Base-by-base conservation (phyloP, 495 filamentous ascomycete genomes). In the Bacidia rubella region DNA sequence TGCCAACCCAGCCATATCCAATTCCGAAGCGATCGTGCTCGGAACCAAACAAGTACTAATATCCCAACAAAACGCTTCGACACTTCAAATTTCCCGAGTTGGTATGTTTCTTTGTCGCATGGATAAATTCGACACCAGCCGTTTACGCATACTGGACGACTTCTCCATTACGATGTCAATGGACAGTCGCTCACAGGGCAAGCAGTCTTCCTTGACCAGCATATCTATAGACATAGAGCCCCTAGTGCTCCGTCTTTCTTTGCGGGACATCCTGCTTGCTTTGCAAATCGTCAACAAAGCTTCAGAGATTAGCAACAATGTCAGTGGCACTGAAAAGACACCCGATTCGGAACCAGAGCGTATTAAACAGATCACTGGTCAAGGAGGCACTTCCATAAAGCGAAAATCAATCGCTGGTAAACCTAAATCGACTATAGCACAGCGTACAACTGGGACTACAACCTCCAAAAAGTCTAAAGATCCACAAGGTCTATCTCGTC, bases 91-190 rank as follows among this genome's bases (percentile, higher is more conserved):
- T 9, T 85, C 85, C 32, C 80, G 95, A 60, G 81, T 96, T 43
- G 93, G 92, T 52, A 97, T 98, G 90, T 98, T 96, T 66, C 71
- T 98, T 32, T 98, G 92, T 63, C 86, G 92, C 24, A 97, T 98
- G 93, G 92, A 98, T 62, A 84, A 85, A 55, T 94, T 95, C 56
- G 90, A 95, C 51, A 86, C 81, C 17, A 84, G 79, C 48, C 76
- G 86, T 32, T 77, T 96, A 39, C 81, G 93, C 21, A 94, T 98
- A 57, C 74, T 98, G 21, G 92, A 98, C 62, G 87, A 97, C 62
- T 97, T 97, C 66, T 95, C 88, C 7, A 63, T 97, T 26, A 84
- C 89, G 55, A 73, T 94, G 57, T 90, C 89, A 2, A 78, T 96
- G 73, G 89, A 97, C 60, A 92, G 76, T 60, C 72, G 79, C 44